phyloP scores from a whole-genome alignment of 345 rosid genomes.

The Geranium rotundifolium region DNA sequence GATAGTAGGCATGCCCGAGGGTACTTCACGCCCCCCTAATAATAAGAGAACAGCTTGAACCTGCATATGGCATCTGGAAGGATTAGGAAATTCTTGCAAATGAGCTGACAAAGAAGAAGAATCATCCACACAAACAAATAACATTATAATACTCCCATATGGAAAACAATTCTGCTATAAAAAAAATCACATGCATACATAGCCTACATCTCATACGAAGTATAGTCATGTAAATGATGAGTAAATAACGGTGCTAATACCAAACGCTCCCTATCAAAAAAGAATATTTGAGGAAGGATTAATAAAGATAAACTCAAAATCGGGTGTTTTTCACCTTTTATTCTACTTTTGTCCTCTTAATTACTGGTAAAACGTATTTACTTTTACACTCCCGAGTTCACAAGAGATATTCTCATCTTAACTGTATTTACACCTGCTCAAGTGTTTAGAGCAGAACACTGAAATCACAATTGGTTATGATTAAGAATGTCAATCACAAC shows the following conservation, averaged over 20 bases:
- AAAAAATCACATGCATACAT: background rate
- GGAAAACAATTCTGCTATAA: background rate
- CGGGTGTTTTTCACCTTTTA: background rate
- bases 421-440: background rate
- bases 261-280: no score
- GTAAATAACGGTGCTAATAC: no score
- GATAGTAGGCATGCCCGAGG: constrained; percentile 25
- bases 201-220: no score
- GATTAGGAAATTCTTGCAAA: background rate
- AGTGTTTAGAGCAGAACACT: background rate
- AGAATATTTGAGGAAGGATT: background rate
- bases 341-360: background rate
- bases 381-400: background rate
- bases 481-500: no score
- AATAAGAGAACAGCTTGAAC: constrained; percentile 58
- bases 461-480: no score
- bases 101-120: constrained; percentile 1
- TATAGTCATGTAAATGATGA: no score
- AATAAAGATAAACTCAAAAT: background rate
- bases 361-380: no score
- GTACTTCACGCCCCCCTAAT: constrained; percentile 49
- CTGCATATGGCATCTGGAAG: constrained; percentile 14
- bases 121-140: background rate
- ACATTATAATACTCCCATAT: no score
- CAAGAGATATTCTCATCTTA: background rate